Percentiles rank a stretch among this genome's conserved stretches.
Conservation (phyloP, 352 stramenopile genomes). For the Globisporangium paroecandrum region DNA sequence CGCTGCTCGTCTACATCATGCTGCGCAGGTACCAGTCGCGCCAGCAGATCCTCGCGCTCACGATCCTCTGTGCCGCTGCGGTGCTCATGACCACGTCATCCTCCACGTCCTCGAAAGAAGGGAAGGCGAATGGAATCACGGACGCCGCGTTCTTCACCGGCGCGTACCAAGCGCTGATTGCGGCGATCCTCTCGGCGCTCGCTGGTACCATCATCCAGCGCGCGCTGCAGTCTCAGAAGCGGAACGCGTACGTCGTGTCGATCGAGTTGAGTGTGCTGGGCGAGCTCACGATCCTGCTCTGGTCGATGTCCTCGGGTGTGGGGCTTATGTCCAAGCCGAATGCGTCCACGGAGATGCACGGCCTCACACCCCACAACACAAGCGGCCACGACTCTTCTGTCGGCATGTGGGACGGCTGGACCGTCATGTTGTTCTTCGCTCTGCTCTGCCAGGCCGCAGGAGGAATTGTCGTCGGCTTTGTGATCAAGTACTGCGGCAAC, state of each 20-base stretch:
- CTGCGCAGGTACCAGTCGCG: constrained; percentile 65
- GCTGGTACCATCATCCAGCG: constrained; percentile 77
- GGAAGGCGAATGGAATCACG: background rate
- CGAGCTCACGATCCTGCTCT: constrained; percentile 52
- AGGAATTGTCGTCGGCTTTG: constrained; percentile 73
- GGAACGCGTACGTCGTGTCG: constrained; percentile 80
- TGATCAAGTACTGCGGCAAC: constrained; percentile 85
- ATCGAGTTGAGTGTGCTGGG: constrained; percentile 73
- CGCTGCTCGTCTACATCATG: constrained; percentile 76
- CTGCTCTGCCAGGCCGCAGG: constrained; percentile 68
- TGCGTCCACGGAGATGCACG: constrained; percentile 12
- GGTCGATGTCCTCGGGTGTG: constrained; percentile 32
- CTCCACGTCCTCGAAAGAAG: constrained; percentile 16
- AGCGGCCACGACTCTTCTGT: constrained; percentile 8
- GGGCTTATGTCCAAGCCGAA: constrained; percentile 19
- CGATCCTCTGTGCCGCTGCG: constrained; percentile 60
- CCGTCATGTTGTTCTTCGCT: constrained; percentile 51
- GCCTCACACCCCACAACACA: constrained; percentile 9
- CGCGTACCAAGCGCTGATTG: constrained; percentile 70
- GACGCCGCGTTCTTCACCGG: constrained; percentile 62
- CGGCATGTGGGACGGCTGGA: constrained; percentile 73
- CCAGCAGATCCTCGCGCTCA: constrained; percentile 66
- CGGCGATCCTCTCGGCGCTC: constrained; percentile 65
- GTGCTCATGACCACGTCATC: constrained; percentile 71
- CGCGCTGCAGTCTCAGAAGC: constrained; percentile 62